Evolutionary conservation across 345 rosid genomes (phyloP), one percentile per base, ranked within the genome.

Genomic region (Murraya koenigii): DNA sequence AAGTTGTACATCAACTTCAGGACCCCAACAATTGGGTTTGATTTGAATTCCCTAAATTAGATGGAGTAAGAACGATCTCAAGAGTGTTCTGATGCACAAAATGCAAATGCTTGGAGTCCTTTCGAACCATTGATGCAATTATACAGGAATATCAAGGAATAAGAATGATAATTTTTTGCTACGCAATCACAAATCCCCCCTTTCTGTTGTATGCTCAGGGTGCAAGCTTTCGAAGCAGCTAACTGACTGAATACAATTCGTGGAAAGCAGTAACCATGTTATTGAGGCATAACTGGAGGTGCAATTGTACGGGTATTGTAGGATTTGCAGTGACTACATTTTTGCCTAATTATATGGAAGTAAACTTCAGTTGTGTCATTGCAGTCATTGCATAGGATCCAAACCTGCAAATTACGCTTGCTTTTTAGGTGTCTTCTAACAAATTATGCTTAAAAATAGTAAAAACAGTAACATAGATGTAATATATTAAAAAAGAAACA

Each of bases 311-410:
- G 88, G 15, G 99, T 96, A 71, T 96, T 96, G 83, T 96, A 96
- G 47, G 99, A 96, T 73, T 83, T 86, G 87, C 99, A 96, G 76
- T 94, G 98, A 75, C 91, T 79, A 81, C 99, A 96, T 87, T 94
- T 96, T 85, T 96, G 97, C 44, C 99, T 97, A 0, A 92, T 86
- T 77, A 96, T 88, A 80, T 96, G 97, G 84, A 91, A 96, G 87
- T 90, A 84, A 7, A 91, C 97, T 80, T 96, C 98, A 0, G 98
- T 91, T 2, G 97, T 96, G 89, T 94, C 97, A 3, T 92, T 96
- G 86, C 99, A 96, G 89, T 96, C 98, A 33, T 96, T 96, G 78
- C 99, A 96, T 23, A 96, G 88, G 78, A 96, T 92, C 99, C 99
- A 96, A 49, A 96, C 95, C 99, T 96, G 89, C 84, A 80, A 77